Conservation (phyloP, 805 yeast species). For the Yamadazyma scolyti region DNA sequence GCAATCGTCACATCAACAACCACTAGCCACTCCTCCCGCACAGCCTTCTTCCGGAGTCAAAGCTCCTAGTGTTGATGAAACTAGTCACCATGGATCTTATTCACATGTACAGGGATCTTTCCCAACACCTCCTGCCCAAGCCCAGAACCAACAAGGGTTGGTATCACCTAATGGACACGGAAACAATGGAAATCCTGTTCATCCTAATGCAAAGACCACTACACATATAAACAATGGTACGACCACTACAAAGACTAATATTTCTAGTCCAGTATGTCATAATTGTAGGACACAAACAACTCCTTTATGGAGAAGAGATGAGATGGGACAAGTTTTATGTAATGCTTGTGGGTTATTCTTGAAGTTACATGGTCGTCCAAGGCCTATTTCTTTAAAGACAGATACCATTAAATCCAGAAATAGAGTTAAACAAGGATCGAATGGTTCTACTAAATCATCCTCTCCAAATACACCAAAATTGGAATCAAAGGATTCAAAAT, state of each 20-base stretch:
- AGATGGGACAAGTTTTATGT: slow-evolving; percentile 71
- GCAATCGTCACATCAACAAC: not conserved
- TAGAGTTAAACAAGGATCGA: slow-evolving; percentile 51
- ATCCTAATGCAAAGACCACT: slow-evolving; percentile 63
- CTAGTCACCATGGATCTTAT: too few species aligned
- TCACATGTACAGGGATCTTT: too few species aligned
- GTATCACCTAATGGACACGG: slow-evolving; percentile 1
- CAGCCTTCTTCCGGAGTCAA: too few species aligned
- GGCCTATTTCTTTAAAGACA: slow-evolving; percentile 88
- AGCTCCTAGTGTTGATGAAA: too few species aligned
- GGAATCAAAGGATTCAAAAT: slow-evolving; percentile 41
- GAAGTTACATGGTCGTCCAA: slow-evolving; percentile 86
- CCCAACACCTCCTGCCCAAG: slow-evolving; percentile 1
- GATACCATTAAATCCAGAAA: slow-evolving; percentile 91
- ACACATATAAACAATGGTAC: slow-evolving; percentile 57
- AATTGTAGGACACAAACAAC: slow-evolving; percentile 92
- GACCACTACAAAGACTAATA: slow-evolving; percentile 61
- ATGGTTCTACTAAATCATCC: slow-evolving; percentile 31
- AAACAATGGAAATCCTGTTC: slow-evolving; percentile 38
- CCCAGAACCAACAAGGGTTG: not conserved
- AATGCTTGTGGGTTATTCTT: slow-evolving; percentile 91
- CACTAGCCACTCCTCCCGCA: not conserved
- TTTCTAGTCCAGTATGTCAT: slow-evolving; percentile 71
- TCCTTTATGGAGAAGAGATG: slow-evolving; percentile 94
- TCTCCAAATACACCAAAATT: slow-evolving; percentile 56